Evolutionary conservation across 2,329 filamentous ascomycete species (phyloP).

Genomic region (Tolypocladium pustulatum): DNA sequence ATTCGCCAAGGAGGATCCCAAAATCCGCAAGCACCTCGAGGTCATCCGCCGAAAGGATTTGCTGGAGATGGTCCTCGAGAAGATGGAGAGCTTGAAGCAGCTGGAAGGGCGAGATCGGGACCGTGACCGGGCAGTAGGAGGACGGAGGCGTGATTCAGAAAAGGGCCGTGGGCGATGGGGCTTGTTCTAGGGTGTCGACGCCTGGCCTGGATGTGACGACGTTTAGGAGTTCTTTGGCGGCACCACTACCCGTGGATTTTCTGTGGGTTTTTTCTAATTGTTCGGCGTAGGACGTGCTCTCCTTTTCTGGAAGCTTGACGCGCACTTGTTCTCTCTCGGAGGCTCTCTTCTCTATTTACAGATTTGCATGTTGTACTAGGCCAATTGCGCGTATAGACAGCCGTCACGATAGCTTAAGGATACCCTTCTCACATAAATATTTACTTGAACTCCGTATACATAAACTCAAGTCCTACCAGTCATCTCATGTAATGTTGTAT

Average conservation of each 20-base stretch:
- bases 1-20: constrained; percentile 88
- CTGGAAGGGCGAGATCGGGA: constrained; percentile 69
- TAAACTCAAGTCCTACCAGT: neutral
- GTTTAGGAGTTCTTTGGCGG: neutral
- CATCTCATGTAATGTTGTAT: neutral
- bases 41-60: constrained; percentile 87
- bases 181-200: constrained; percentile 28
- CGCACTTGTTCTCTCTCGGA: neutral
- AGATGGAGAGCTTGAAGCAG: constrained; percentile 85
- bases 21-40: constrained; percentile 80
- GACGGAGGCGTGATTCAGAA: constrained; percentile 15
- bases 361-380: neutral
- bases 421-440: neutral
- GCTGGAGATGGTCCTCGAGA: constrained; percentile 83
- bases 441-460: neutral
- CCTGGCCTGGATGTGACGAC: neutral
- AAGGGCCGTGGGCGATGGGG: constrained; percentile 39
- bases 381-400: neutral
- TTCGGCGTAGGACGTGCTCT: neutral
- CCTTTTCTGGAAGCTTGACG: neutral
- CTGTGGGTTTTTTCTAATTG: neutral
- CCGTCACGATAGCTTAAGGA: neutral
- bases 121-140: constrained; percentile 33
- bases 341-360: constrained; percentile 3
- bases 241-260: neutral